A percentile compares a stretch with the other conserved stretches of the same genome.
These are phyloP conservation scores for Oxytropis ochrocephala DNA, from an alignment of 306 rosid genomes.

Conservation along the genomic window DNA sequence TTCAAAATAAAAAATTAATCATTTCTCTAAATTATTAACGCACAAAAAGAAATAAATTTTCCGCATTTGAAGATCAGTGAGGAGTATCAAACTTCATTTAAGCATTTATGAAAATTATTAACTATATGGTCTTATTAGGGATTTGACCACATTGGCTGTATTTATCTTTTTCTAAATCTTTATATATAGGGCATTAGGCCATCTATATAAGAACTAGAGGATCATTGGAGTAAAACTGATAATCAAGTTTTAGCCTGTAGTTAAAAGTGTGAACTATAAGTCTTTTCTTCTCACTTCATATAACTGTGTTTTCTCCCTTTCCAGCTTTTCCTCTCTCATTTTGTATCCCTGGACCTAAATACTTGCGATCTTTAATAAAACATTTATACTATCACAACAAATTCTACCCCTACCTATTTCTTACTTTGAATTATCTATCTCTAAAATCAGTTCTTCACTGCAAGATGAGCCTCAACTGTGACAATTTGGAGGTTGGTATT, in stretches of 20 bases:
- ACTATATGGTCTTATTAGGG: background rate
- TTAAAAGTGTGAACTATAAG: background rate
- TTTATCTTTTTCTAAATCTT: background rate
- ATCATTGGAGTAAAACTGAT: background rate
- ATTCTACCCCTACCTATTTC: background rate
- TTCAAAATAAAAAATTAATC: background rate
- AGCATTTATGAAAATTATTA: background rate
- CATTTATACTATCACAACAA: background rate
- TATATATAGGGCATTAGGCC: background rate
- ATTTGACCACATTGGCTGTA: too few species aligned
- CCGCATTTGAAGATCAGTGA: background rate
- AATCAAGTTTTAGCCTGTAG: background rate
- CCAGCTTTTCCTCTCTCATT: background rate
- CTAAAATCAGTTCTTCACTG: background rate
- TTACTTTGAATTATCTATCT: background rate
- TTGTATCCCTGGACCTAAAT: background rate
- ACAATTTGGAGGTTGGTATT: background rate
- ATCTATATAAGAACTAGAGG: background rate
- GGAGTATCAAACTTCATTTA: background rate
- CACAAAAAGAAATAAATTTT: background rate
- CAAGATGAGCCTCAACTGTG: background rate
- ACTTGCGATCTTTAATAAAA: background rate
- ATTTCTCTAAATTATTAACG: background rate
- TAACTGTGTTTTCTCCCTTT: background rate
- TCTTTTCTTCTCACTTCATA: too few species aligned